These are phyloP conservation scores for Schoenoplectus tabernaemontani DNA, from an alignment of 202 grass and related monocot genomes.

Conservation along the genomic window DNA sequence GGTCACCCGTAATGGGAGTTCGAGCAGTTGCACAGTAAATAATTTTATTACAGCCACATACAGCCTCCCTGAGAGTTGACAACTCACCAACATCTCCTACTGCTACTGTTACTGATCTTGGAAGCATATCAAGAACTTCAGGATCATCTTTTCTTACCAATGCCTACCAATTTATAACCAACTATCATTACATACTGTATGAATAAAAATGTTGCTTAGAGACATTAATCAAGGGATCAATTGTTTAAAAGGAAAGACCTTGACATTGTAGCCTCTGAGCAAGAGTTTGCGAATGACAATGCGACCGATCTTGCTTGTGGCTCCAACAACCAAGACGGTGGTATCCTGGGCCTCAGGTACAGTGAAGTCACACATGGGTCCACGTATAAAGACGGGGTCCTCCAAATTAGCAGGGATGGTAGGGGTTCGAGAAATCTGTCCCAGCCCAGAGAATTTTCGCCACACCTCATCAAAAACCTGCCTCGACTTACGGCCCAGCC, in stretches of 20 bases:
- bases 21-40: constrained; percentile 96
- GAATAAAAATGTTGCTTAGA: not conserved
- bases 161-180: constrained; percentile 36
- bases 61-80: constrained; percentile 52
- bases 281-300: constrained; percentile 96
- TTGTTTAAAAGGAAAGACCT: constrained; percentile 30
- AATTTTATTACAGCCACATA: constrained; percentile 83
- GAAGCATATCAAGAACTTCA: constrained; percentile 77
- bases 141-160: constrained; percentile 79
- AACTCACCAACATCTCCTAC: constrained; percentile 88
- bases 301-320: constrained; percentile 78
- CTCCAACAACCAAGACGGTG: constrained; percentile 83
- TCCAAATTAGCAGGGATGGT: constrained; percentile 45
- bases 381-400: constrained; percentile 45
- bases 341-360: constrained; percentile 91
- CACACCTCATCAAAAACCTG: constrained; percentile 98
- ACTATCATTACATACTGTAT: not conserved
- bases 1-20: constrained; percentile 79
- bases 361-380: constrained; percentile 90
- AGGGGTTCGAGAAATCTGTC: constrained; percentile 75
- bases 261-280: constrained; percentile 95
- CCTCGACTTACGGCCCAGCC: constrained; percentile 64
- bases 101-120: constrained; percentile 62
- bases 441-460: constrained; percentile 91
- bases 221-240: not conserved